phyloP scores from a whole-genome alignment of 352 stramenopile species.

The Peronospora destructor region DNA sequence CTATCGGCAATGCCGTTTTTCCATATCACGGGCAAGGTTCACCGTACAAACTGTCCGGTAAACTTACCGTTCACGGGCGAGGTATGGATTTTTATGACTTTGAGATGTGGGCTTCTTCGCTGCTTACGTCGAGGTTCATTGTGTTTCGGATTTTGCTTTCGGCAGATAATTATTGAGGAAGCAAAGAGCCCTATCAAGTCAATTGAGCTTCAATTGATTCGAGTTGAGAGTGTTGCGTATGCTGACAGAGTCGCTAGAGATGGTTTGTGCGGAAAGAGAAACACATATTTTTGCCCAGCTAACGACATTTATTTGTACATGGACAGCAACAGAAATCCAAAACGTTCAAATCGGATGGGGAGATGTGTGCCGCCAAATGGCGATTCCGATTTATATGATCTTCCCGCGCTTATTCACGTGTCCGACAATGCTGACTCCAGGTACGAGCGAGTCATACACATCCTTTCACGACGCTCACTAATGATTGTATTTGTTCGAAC shows the following conservation, averaged over 20 bases:
- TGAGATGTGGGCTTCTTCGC: slow-evolving; percentile 6
- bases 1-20: slow-evolving; percentile 64
- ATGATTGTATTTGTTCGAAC: background rate
- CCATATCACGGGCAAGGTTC: slow-evolving; percentile 71
- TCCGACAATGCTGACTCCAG: slow-evolving; percentile 80
- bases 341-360: slow-evolving; percentile 91
- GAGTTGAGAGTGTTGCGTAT: slow-evolving; percentile 82
- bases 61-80: slow-evolving; percentile 87
- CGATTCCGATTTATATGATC: slow-evolving; percentile 93
- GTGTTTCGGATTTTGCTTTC: background rate
- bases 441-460: slow-evolving; percentile 23
- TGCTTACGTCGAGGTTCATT: background rate
- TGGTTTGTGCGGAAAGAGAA: slow-evolving; percentile 24
- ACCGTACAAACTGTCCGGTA: slow-evolving; percentile 87
- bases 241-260: slow-evolving; percentile 74
- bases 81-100: slow-evolving; percentile 26
- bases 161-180: slow-evolving; percentile 70
- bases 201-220: slow-evolving; percentile 87
- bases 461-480: background rate
- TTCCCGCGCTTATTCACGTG: slow-evolving; percentile 90
- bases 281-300: background rate
- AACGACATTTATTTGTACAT: background rate
- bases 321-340: slow-evolving; percentile 88
- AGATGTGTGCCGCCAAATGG: slow-evolving; percentile 82
- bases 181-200: slow-evolving; percentile 76